Evolutionary conservation across 176 grass and related monocot species (phyloP).

Genomic region (Eremochloa ophiuroides): DNA sequence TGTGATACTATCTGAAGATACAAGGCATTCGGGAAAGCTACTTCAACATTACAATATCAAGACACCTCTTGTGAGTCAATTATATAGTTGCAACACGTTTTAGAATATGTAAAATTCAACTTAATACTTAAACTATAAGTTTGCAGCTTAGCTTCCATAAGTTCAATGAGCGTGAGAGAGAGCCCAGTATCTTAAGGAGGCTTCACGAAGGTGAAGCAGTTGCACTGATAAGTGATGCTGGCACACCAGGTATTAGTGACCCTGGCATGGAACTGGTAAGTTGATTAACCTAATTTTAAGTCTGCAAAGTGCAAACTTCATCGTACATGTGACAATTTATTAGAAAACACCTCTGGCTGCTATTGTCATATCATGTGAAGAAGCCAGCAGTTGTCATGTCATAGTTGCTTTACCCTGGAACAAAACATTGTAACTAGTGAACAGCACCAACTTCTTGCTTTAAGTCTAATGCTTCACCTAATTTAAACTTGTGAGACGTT

Average conservation of each 20-base stretch:
- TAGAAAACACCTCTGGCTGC: not conserved
- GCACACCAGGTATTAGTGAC: conserved; percentile 90
- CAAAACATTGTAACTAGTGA: conserved; percentile 9
- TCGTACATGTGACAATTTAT: not conserved
- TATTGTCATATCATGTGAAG: not conserved
- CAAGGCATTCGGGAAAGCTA: conserved; percentile 91
- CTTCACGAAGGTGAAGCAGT: conserved; percentile 86
- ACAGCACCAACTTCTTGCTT: not conserved
- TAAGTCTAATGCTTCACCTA: not conserved
- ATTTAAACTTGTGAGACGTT: conserved; percentile 11
- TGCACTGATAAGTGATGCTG: conserved; percentile 95
- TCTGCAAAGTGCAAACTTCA: not conserved
- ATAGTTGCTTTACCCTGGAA: not conserved
- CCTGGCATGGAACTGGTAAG: conserved; percentile 84
- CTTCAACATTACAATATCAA: conserved; percentile 93
- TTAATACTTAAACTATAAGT: conserved; percentile 23
- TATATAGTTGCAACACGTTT: not conserved
- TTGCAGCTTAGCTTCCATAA: conserved; percentile 92
- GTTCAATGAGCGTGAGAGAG: conserved; percentile 88
- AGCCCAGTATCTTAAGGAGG: conserved; percentile 72
- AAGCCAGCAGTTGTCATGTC: not conserved
- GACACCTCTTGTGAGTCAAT: conserved; percentile 81
- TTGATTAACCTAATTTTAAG: not conserved
- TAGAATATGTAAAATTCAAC: not conserved
- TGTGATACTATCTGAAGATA: conserved; percentile 95